Percentiles rank a stretch among this genome's conserved stretches.
Evolutionary conservation across 768 basidiomycete genomes (phyloP).

Genomic region (Daedaleopsis nitida): DNA sequence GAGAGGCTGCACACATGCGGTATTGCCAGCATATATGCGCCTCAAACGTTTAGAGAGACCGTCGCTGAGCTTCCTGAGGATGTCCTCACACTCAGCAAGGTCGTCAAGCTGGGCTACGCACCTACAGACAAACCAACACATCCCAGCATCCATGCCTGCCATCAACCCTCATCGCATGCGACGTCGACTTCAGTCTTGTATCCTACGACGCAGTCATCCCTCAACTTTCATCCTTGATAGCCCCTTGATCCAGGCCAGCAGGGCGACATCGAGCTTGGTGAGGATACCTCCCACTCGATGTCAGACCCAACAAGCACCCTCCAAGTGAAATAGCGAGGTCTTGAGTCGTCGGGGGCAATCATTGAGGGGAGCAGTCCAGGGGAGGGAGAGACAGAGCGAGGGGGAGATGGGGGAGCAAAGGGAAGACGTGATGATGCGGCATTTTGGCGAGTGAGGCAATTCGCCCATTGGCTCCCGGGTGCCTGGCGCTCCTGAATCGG

Average conservation of each 20-base stretch:
- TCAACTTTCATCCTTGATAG: not conserved
- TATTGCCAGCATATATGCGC: not conserved
- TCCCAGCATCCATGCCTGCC: not conserved
- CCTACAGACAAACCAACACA: not conserved
- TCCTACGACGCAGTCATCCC: too few species aligned
- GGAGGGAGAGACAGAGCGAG: not conserved
- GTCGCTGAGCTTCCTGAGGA: conserved; percentile 30
- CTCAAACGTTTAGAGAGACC: not conserved
- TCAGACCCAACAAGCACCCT: not conserved
- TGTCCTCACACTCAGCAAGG: conserved; percentile 30
- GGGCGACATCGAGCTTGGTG: conserved; percentile 11
- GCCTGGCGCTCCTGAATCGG: not conserved
- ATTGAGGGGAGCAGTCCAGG: not conserved
- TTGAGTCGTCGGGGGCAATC: not conserved
- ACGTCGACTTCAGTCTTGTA: not conserved
- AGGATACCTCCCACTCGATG: conserved; percentile 19
- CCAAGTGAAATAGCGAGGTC: not conserved
- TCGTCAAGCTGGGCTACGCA: conserved; percentile 2
- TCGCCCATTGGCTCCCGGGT: not conserved
- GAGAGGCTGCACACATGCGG: not conserved
- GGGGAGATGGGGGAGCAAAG: conserved; percentile 6
- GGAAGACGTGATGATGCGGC: conserved; percentile 17
- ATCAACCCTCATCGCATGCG: not conserved
- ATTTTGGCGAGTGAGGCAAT: conserved; percentile 17
- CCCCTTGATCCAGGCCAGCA: not conserved